Evolutionary conservation across 2,329 filamentous ascomycete genomes (phyloP).

Genomic region (Ascocoryne sarcoides): DNA sequence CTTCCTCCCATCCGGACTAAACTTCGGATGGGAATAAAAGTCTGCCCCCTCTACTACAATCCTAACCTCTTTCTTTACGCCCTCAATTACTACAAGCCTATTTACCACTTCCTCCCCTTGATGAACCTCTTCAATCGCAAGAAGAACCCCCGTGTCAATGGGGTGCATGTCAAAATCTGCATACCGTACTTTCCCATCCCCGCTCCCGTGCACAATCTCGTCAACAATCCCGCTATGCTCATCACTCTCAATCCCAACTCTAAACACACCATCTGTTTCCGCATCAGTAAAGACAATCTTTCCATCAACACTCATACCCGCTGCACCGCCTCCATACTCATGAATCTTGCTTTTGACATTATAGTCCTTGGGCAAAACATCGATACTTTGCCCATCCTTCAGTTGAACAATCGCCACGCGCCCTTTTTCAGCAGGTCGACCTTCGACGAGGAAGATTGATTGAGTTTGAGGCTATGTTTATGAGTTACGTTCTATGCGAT

Average conservation of each 20-base stretch:
- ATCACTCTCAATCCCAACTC: conserved; percentile 31
- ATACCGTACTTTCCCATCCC: conserved; percentile 31
- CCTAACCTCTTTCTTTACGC: conserved; percentile 26
- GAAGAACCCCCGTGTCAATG: conserved; percentile 31
- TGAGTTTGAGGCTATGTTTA: conserved; percentile 18
- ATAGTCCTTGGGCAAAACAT: conserved; percentile 29
- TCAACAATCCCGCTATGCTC: conserved; percentile 23
- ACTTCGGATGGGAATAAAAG: conserved; percentile 44
- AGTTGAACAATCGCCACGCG: conserved; percentile 32
- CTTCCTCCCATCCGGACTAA: conserved; percentile 37
- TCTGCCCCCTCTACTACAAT: conserved; percentile 38
- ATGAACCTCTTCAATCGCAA: conserved; percentile 46
- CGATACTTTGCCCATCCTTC: background rate
- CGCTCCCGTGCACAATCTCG: conserved; percentile 26
- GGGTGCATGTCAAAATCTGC: conserved; percentile 38
- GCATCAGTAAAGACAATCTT: conserved; percentile 39
- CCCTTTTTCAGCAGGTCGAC: conserved; percentile 31
- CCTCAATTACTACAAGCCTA: conserved; percentile 26
- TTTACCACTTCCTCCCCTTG: conserved; percentile 23
- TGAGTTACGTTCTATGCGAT: too few species aligned
- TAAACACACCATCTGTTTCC: conserved; percentile 34
- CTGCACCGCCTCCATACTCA: conserved; percentile 43
- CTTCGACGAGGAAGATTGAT: conserved; percentile 30
- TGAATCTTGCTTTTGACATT: conserved; percentile 40
- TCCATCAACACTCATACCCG: conserved; percentile 32